Evolutionary conservation across 2,329 filamentous ascomycete species (phyloP).

Genomic region (Hysterium pulicare): DNA sequence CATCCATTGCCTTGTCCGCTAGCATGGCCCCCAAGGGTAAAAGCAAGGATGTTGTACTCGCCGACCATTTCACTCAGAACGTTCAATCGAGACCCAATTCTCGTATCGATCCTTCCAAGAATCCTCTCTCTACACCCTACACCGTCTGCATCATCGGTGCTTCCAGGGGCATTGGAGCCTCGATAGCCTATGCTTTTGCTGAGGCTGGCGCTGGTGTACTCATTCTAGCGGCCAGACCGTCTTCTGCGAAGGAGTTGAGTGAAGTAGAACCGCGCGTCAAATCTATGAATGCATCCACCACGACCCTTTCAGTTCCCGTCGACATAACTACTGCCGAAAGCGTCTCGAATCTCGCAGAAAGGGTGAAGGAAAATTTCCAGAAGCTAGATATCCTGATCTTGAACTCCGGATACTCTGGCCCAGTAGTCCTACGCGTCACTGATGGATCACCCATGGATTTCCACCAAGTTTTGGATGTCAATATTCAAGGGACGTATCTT

Average conservation of each 20-base stretch:
- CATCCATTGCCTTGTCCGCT: too few species aligned
- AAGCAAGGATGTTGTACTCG: constrained; percentile 19
- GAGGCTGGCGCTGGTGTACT: constrained; percentile 22
- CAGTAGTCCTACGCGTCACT: constrained; percentile 31
- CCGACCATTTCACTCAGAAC: constrained; percentile 15
- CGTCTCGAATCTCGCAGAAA: constrained; percentile 20
- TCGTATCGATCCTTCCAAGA: constrained; percentile 14
- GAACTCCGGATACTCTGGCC: constrained; percentile 38
- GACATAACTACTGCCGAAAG: constrained; percentile 28
- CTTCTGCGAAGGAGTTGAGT: constrained; percentile 13
- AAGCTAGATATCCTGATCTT: constrained; percentile 36
- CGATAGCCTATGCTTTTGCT: constrained; percentile 28
- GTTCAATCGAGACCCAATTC: constrained; percentile 11
- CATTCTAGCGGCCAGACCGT: constrained; percentile 24
- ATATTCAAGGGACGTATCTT: constrained; percentile 37
- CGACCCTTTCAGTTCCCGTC: constrained; percentile 10
- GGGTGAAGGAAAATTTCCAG: constrained; percentile 19
- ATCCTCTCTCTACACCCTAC: constrained; percentile 17
- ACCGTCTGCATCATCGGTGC: constrained; percentile 33
- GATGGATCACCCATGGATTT: constrained; percentile 32
- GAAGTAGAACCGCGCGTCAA: constrained; percentile 12
- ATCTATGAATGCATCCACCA: constrained; percentile 8
- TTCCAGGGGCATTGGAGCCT: constrained; percentile 29
- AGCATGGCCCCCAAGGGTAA: too few species aligned
- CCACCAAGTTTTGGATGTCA: constrained; percentile 35